Evolutionary conservation across 495 filamentous ascomycete species (phyloP).

Genomic region (Gamarada debralockiae): DNA sequence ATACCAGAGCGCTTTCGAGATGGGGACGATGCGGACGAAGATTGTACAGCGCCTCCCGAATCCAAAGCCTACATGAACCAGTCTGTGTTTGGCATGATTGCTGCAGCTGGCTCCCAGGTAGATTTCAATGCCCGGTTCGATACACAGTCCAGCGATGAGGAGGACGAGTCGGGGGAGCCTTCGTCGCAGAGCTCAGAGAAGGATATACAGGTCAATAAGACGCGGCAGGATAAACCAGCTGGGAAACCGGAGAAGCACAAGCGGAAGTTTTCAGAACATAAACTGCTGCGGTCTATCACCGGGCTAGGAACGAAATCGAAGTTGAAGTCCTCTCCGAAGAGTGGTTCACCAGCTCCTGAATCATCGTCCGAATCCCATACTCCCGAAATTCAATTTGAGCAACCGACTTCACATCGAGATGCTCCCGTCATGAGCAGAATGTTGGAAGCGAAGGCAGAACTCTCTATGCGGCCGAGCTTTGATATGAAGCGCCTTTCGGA

Average conservation of each 20-base stretch:
- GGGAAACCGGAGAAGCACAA: slow-evolving; percentile 37
- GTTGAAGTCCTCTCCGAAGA: slow-evolving; percentile 22
- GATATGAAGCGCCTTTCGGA: slow-evolving; percentile 40
- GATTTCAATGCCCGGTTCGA: slow-evolving; percentile 82
- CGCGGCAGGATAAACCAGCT: slow-evolving; percentile 9
- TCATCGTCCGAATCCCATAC: slow-evolving; percentile 1
- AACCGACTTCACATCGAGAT: slow-evolving; percentile 22
- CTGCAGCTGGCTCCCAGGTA: slow-evolving; percentile 77
- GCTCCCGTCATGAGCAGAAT: slow-evolving; percentile 80
- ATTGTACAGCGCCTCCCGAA: slow-evolving; percentile 61
- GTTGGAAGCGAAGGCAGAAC: slow-evolving; percentile 72
- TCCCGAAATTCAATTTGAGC: slow-evolving; percentile 5
- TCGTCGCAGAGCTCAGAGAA: slow-evolving; percentile 10
- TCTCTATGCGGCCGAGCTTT: slow-evolving; percentile 51
- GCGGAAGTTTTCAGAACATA: slow-evolving; percentile 58
- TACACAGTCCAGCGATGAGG: slow-evolving; percentile 75
- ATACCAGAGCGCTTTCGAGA: slow-evolving; percentile 75
- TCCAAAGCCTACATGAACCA: slow-evolving; percentile 71
- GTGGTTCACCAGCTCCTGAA: not conserved
- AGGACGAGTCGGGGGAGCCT: slow-evolving; percentile 43
- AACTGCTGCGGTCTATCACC: slow-evolving; percentile 54
- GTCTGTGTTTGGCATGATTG: slow-evolving; percentile 90
- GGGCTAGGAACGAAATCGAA: slow-evolving; percentile 39
- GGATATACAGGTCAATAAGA: slow-evolving; percentile 22
- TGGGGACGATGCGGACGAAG: slow-evolving; percentile 63